Base-by-base conservation (phyloP, 768 basidiomycete species). In the Macrolepiota albuminosa region DNA sequence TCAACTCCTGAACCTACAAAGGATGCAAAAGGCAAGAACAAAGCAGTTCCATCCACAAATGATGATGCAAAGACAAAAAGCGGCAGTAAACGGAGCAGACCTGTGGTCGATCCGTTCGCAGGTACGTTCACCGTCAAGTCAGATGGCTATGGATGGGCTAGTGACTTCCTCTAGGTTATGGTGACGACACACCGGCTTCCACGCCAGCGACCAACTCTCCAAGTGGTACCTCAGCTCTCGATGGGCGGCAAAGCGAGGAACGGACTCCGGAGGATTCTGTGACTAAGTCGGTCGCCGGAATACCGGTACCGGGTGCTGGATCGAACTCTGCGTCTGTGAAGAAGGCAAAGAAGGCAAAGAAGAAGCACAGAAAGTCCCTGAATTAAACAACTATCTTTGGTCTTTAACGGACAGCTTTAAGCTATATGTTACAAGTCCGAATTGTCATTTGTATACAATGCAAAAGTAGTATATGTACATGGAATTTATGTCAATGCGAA, bases 61-160 rank as follows among this genome's bases (percentile, higher is more conserved):
- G 46, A 58, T 6, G 58, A 49, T 40, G 39, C 59, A 13, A 67
- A 61, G 26, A 36, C 63, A 18, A 54, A 51, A 37, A 43, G 61
- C 33, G 68, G 66, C 24, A 68, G 52, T 51, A 84, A 82, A 68
- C 80, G 82, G 34, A 78, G 80, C 69, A 77, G 86, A 64, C 77
- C 79, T 33, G 72, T 70, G 0, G 67, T 87, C 33, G 88, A 90
- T 71, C 85, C 86, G 6, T 91, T 90, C 64, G 81, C 84, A 59
- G 88, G 89, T 85, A 66, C 9, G 69, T 56, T 3, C 26, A 51
- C 5, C 37, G 21, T 57, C 14, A 24, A 26, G 24, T 4, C 21
- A 24, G 40, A 40, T 36, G 33, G 9, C 13, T 16, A 2, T 51
- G 42, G 8, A 43, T 42, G n/a, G 42, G n/a, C 9, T 10, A 11